Conservation (phyloP, 179 eudicot species). For the Gypsophila paniculata region DNA sequence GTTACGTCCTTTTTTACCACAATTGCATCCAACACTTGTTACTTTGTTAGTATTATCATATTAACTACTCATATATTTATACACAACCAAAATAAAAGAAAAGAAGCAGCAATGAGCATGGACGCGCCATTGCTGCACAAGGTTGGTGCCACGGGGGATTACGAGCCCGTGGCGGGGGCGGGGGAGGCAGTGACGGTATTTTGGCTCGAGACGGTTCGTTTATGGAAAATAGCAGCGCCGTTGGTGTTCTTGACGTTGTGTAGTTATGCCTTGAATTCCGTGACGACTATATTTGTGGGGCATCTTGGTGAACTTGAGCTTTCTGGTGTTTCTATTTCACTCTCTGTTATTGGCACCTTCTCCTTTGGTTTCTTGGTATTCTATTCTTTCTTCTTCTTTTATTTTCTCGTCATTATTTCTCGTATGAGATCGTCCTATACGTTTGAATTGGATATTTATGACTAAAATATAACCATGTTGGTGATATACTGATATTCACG, state of each 20-base stretch:
- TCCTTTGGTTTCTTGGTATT: conserved; percentile 83
- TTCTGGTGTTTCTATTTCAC: conserved; percentile 76
- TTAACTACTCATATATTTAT: background rate
- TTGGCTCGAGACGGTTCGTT: conserved; percentile 18
- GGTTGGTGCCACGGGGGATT: background rate
- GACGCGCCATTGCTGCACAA: conserved; percentile 5
- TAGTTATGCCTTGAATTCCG: conserved; percentile 74
- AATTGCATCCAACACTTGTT: background rate
- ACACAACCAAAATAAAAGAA: background rate
- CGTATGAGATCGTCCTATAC: too few relatives aligned
- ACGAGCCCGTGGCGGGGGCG: background rate
- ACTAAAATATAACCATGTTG: too few relatives aligned
- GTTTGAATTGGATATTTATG: too few relatives aligned
- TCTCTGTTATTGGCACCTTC: conserved; percentile 73
- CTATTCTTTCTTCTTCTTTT: background rate
- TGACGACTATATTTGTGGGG: conserved; percentile 81
- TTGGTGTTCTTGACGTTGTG: conserved; percentile 79
- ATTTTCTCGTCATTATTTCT: background rate
- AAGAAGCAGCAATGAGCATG: too few relatives aligned
- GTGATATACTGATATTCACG: too few relatives aligned
- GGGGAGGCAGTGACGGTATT: conserved; percentile 1
- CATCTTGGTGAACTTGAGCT: conserved; percentile 84
- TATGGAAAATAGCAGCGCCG: conserved; percentile 57
- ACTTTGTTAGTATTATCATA: too few relatives aligned
- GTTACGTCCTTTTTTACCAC: too few relatives aligned